Base-by-base conservation (phyloP, 169 alveolate genomes). In the Perkinsus marinus region DNA sequence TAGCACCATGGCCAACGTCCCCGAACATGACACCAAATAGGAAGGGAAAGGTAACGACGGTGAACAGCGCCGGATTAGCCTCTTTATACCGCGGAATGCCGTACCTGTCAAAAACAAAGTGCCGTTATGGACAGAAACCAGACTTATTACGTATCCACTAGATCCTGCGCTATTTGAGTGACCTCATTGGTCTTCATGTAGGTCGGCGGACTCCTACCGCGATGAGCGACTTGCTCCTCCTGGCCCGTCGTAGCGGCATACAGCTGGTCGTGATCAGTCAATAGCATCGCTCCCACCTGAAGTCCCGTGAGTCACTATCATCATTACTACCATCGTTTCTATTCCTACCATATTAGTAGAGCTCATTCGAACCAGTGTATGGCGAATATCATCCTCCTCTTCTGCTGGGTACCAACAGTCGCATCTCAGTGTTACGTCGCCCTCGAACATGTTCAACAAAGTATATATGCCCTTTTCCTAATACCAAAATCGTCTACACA, bases 21-120 rank as follows among this genome's bases (percentile, higher is more conserved):
- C 99, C 99, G 93, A 98, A 99, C 99, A 99, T 99, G 41, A 99
- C 97, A 13, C 99, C 99, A 95, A 99, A 99, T 91, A 99, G 95
- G 96, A 99, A 99, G 22, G 99, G 99, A 95, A 99, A 98, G 0
- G 99, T 97, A 43, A 98, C 98, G 34, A 97, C 95, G 26, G 99
- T 98, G 91, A 98, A 97, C 39, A 98, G 96, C 47, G 99, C 99
- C 0, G 99, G 99, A 93, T 98, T 98, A 10, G 98, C 98, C 94
- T 98, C 99, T 93, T 98, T 97, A 93, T 99, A 99, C 92, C 98
- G 97, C n/a, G 99, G 99, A 7, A 98, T 95, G 39, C 99, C 99
- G 95, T 99, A 99, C 99, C 99, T 39, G 98, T 99, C 92, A 98
- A 96, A 68, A 96, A 97, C 93, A 10, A 3, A n/a, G n/a, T n/a